phyloP scores from a whole-genome alignment of 2,329 filamentous ascomycete genomes.

The Cadophora sp. region DNA sequence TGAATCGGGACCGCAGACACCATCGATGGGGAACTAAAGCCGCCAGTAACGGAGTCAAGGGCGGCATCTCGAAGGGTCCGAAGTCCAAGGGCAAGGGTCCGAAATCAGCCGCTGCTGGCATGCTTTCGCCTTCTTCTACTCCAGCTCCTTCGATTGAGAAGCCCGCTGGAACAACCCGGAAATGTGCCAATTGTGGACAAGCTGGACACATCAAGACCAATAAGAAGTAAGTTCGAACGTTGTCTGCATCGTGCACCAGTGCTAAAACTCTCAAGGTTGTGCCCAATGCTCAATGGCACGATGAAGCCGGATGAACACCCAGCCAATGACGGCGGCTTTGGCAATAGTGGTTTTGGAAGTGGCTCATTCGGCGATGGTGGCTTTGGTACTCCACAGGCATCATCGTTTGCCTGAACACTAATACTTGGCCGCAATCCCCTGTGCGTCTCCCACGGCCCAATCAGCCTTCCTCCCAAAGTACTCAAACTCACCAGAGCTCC shows the following conservation, averaged over 20 bases:
- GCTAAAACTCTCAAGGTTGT: conserved; percentile 63
- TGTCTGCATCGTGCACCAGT: conserved; percentile 14
- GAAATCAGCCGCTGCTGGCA: conserved; percentile 31
- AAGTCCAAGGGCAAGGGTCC: conserved; percentile 9
- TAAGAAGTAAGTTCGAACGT: conserved; percentile 73
- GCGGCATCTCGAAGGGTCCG: conserved; percentile 9
- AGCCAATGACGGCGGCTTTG: conserved; percentile 64
- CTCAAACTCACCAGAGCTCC: background rate
- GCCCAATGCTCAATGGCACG: conserved; percentile 84
- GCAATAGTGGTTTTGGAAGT: conserved; percentile 38
- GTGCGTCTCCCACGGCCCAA: background rate
- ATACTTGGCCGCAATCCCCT: background rate
- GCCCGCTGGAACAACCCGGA: conserved; percentile 75
- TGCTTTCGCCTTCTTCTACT: conserved; percentile 53
- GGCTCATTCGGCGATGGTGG: conserved; percentile 5
- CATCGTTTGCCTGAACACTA: conserved; percentile 16
- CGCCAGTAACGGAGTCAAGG: conserved; percentile 43
- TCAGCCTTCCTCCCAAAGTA: background rate
- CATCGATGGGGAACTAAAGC: conserved; percentile 91
- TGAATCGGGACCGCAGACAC: conserved; percentile 89
- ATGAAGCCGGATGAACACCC: conserved; percentile 67
- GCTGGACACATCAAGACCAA: conserved; percentile 99
- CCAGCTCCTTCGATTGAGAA: conserved; percentile 57
- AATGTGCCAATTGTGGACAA: conserved; percentile 97
- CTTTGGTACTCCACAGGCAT: conserved; percentile 19